phyloP scores from a whole-genome alignment of 805 yeast genomes.

The Blastobotrys terrestris region DNA sequence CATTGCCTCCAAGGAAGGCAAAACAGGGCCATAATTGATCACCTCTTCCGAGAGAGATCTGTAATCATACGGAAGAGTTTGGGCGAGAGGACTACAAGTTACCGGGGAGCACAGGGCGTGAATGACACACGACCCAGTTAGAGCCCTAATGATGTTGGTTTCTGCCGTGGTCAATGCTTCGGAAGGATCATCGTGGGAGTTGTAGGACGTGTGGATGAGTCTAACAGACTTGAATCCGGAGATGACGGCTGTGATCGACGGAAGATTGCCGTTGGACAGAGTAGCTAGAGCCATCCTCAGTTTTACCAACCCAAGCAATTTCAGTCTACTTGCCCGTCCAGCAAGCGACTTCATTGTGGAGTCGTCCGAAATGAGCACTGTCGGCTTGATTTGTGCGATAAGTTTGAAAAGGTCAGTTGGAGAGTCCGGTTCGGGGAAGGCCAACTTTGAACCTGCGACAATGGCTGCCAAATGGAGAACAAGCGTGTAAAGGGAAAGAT shows the following conservation, averaged over 20 bases:
- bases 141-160: conserved; percentile 25
- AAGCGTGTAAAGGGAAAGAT: conserved; percentile 23
- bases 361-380: conserved; percentile 29
- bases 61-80: conserved; percentile 27
- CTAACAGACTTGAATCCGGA: conserved; percentile 25
- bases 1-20: conserved; percentile 27
- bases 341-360: conserved; percentile 23
- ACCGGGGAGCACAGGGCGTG: conserved; percentile 28
- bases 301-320: conserved; percentile 9
- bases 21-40: conserved; percentile 25
- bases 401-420: conserved; percentile 19
- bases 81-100: conserved; percentile 30
- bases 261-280: conserved; percentile 26
- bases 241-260: conserved; percentile 17
- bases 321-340: conserved; percentile 20
- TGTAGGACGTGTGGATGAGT: conserved; percentile 25
- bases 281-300: conserved; percentile 9
- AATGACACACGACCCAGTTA: conserved; percentile 31
- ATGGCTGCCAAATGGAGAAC: conserved; percentile 29
- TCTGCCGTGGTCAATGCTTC: conserved; percentile 20
- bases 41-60: conserved; percentile 11
- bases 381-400: conserved; percentile 22
- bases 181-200: conserved; percentile 13
- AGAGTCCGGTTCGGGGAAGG: conserved; percentile 10
- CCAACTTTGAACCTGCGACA: conserved; percentile 21